Evolutionary conservation across 2,329 filamentous ascomycete species (phyloP).

Genomic region (Claviceps pazoutovae): DNA sequence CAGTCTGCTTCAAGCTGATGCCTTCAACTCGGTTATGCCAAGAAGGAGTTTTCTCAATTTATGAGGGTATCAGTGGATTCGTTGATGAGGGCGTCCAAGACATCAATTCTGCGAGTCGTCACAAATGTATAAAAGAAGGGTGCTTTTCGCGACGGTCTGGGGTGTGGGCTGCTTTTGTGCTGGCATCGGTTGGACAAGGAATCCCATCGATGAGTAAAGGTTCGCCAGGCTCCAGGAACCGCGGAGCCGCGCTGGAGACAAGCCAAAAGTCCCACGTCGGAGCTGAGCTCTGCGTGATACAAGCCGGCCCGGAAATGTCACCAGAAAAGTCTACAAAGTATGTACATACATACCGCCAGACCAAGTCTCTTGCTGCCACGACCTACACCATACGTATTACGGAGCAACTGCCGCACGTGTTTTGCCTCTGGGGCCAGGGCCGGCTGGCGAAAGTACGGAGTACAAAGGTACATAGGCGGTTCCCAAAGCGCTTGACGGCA

Average conservation of each 20-base stretch:
- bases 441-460: slow-evolving; percentile 1
- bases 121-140: neutral
- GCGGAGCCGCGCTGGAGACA: slow-evolving; percentile 6
- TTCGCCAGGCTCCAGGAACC: slow-evolving; percentile 6
- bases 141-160: slow-evolving; percentile 1
- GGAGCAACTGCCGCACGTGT: slow-evolving; percentile 8
- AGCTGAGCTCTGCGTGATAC: slow-evolving; percentile 10
- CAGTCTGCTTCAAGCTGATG: neutral
- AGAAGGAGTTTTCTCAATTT: too few relatives aligned
- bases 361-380: slow-evolving; percentile 5
- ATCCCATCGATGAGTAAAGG: slow-evolving; percentile 2
- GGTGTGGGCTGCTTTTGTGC: slow-evolving; percentile 14
- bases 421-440: slow-evolving; percentile 3
- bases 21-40: neutral
- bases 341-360: neutral
- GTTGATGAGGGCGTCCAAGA: neutral
- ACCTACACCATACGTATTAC: neutral
- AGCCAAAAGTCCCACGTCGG: slow-evolving; percentile 9
- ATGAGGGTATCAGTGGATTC: neutral
- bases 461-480: neutral
- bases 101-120: neutral
- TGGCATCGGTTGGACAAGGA: slow-evolving; percentile 3
- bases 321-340: neutral
- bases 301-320: slow-evolving; percentile 3
- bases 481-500: slow-evolving; percentile 7